Evolutionary conservation across 768 basidiomycete genomes (phyloP).

Genomic region (Lyophyllum shimeji): DNA sequence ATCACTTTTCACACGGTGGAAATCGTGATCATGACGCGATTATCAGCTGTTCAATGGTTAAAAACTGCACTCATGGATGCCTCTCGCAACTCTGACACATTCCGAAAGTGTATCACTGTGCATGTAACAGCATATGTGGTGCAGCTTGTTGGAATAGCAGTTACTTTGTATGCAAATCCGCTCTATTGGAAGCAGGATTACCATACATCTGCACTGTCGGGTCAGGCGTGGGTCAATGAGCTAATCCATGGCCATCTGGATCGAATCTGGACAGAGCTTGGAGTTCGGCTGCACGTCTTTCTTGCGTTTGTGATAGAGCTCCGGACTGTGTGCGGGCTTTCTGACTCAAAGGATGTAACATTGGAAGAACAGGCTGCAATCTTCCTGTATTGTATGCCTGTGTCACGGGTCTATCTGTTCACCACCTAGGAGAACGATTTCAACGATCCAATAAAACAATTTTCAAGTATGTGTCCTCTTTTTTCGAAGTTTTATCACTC

Average conservation of each 20-base stretch:
- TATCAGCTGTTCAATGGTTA: too few relatives aligned
- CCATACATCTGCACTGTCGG: constrained; percentile 21
- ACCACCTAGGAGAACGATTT: constrained; percentile 25
- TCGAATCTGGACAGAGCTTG: constrained; percentile 18
- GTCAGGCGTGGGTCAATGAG: constrained; percentile 21
- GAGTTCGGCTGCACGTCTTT: too few relatives aligned
- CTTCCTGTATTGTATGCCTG: constrained; percentile 26
- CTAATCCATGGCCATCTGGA: constrained; percentile 24
- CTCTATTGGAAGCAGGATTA: too few relatives aligned
- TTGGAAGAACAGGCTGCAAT: constrained; percentile 23
- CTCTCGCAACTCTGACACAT: too few relatives aligned
- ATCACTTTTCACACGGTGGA: too few relatives aligned
- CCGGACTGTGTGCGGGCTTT: background rate
- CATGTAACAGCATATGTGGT: too few relatives aligned
- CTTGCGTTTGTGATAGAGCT: too few relatives aligned
- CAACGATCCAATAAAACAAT: constrained; percentile 17
- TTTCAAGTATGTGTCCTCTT: background rate
- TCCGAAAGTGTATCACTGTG: too few relatives aligned
- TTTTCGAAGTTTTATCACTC: constrained; percentile 5
- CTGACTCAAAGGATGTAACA: constrained; percentile 1
- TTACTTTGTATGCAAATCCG: too few relatives aligned
- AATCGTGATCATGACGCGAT: too few relatives aligned
- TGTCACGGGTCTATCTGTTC: constrained; percentile 19
- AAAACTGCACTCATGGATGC: too few relatives aligned
- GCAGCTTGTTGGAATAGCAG: too few relatives aligned